These are phyloP conservation scores for Panaeolus papilionaceus DNA, from an alignment of 768 basidiomycete genomes.

Conservation along the genomic window DNA sequence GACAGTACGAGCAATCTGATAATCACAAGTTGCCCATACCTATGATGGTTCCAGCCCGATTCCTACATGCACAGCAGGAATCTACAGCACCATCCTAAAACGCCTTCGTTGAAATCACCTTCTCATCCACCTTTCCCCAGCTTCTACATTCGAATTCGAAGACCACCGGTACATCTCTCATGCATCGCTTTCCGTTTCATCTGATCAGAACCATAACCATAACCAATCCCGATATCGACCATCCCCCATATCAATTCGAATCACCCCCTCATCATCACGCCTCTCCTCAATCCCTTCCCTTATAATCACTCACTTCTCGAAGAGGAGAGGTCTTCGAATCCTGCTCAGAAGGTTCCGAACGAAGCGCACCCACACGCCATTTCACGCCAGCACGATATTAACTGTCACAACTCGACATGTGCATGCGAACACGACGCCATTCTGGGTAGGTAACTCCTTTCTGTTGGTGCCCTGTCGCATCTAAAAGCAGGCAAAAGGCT, in stretches of 20 bases:
- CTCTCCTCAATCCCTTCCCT: neutral
- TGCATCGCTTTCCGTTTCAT: slow-evolving; percentile 8
- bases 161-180: neutral
- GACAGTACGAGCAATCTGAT: neutral
- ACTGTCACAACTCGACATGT: neutral
- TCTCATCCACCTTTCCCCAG: neutral
- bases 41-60: neutral
- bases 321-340: neutral
- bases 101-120: slow-evolving; percentile 1
- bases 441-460: neutral
- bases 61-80: neutral
- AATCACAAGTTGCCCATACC: neutral
- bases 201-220: neutral
- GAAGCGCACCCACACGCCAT: slow-evolving; percentile 2
- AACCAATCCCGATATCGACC: neutral
- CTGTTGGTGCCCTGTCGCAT: neutral
- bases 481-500: slow-evolving; percentile 1
- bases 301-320: slow-evolving; percentile 10
- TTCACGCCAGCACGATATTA: neutral
- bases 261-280: slow-evolving; percentile 1
- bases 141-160: slow-evolving; percentile 6
- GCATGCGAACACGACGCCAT: neutral
- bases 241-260: slow-evolving; percentile 7
- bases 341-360: slow-evolving; percentile 8
- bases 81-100: neutral